These are phyloP conservation scores for Triticum dicoccoides DNA, from an alignment of 176 grass and related monocot genomes.

Conservation along the genomic window DNA sequence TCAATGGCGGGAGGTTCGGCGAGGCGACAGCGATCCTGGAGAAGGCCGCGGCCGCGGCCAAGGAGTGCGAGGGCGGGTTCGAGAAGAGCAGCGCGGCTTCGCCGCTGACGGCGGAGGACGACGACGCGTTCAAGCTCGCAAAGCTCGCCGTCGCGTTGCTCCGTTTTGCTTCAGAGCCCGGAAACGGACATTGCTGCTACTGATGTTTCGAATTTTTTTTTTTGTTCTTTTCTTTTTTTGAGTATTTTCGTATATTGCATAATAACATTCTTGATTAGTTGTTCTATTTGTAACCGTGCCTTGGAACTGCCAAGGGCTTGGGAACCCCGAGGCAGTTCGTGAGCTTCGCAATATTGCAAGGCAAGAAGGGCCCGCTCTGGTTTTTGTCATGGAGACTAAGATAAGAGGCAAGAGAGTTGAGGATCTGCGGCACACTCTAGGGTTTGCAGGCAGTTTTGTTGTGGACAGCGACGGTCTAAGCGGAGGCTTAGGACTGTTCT, in stretches of 20 bases:
- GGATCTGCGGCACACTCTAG: too few relatives aligned
- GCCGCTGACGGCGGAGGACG: conserved; percentile 10
- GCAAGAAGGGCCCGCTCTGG: too few relatives aligned
- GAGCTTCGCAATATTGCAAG: too few relatives aligned
- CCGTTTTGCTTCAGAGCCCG: neutral
- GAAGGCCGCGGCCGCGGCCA: neutral
- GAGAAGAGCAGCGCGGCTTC: neutral
- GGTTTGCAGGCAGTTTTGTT: too few relatives aligned
- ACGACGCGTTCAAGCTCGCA: conserved; percentile 19
- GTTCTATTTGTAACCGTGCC: too few relatives aligned
- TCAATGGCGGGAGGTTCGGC: neutral
- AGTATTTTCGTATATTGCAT: neutral
- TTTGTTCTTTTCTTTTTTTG: neutral
- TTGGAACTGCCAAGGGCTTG: too few relatives aligned
- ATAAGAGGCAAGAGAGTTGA: too few relatives aligned
- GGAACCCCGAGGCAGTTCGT: too few relatives aligned
- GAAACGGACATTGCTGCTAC: neutral
- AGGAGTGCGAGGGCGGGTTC: conserved; percentile 19
- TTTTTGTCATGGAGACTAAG: too few relatives aligned
- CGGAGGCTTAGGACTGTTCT: too few relatives aligned
- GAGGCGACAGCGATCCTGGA: neutral
- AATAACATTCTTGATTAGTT: too few relatives aligned
- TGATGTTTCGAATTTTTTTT: neutral
- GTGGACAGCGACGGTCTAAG: too few relatives aligned
- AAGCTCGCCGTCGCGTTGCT: conserved; percentile 32